Percentiles rank a stretch among this genome's conserved stretches.
Evolutionary conservation across 345 rosid species (phyloP).

Genomic region (Zanthoxylum bungeanum): DNA sequence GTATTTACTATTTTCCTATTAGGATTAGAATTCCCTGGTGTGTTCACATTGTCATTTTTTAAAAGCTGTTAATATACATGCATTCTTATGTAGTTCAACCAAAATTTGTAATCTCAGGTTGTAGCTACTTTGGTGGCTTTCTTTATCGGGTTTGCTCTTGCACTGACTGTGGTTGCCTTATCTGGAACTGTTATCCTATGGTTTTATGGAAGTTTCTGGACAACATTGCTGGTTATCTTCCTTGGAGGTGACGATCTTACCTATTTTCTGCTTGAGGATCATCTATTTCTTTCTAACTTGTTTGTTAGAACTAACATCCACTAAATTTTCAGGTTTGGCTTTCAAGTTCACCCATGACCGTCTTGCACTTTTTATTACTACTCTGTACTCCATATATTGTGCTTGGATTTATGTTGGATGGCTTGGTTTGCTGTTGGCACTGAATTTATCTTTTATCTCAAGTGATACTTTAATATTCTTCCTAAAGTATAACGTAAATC

Average conservation of each 20-base stretch:
- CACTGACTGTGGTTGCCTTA: slow-evolving; percentile 55
- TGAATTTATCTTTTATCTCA: slow-evolving; percentile 87
- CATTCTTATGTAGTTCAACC: slow-evolving; percentile 9
- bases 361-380: slow-evolving; percentile 58
- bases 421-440: slow-evolving; percentile 77
- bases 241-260: slow-evolving; percentile 57
- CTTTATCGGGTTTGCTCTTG: slow-evolving; percentile 65
- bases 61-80: neutral
- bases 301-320: slow-evolving; percentile 1
- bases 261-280: neutral
- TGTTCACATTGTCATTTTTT: neutral
- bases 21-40: neutral
- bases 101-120: slow-evolving; percentile 42
- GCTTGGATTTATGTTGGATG: slow-evolving; percentile 83
- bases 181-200: slow-evolving; percentile 65
- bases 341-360: slow-evolving; percentile 67
- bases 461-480: slow-evolving; percentile 81
- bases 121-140: slow-evolving; percentile 54
- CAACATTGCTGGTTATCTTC: slow-evolving; percentile 55
- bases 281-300: neutral
- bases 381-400: slow-evolving; percentile 67
- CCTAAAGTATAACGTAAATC: slow-evolving; percentile 59
- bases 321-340: slow-evolving; percentile 57
- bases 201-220: slow-evolving; percentile 97
- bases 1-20: neutral